Base-by-base conservation (phyloP, 1,139 yeast species). In the Nakaseomyces bracarensis region DNA sequence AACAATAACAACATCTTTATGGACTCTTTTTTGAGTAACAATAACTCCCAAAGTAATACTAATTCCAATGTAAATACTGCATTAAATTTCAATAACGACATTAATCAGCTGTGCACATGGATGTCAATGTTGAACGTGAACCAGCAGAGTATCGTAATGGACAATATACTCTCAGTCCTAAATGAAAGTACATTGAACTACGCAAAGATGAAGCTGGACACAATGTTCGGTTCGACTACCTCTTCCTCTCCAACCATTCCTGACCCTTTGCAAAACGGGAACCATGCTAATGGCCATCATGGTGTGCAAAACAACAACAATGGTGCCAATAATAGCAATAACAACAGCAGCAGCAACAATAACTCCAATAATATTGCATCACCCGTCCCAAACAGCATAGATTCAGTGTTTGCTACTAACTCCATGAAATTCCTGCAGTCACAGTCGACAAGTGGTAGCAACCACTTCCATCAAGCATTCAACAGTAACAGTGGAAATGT, bases 71-170 rank as follows among this genome's bases (percentile, higher is more conserved):
- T 44, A 43, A 50, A 49, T 49, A 51, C 61, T 47, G 50, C 62
- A 41, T 49, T 63, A 40, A 57, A 66, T 34, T 70, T 70, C 48
- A 68, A 70, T 13, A 65, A 63, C 40, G 75, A 71, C 49, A 58
- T 81, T 54, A 66, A 72, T 43, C 70, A 72, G 43, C 71, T 77
- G 50, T 71, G 75, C 49, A 67, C 67, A 50, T 81, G 87, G 87
- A 67, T 80, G 52, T 73, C 72, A 49, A 69, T 68, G 50, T 67
- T 81, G 57, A 71, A 66, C 43, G 69, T 74, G 9, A 74, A 71
- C 43, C 84, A 81, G 52, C 78, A 71, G 51, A 66, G 73, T 45
- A 66, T 77, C 23, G 74, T 78, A 58, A 68, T 79, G 56, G 85
- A 80, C 50, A 71, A 77, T 51, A 54, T 75, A 64, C 57, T 79